phyloP scores from a whole-genome alignment of 1,139 yeast genomes.

The Cylindricascospora bacillispora region DNA sequence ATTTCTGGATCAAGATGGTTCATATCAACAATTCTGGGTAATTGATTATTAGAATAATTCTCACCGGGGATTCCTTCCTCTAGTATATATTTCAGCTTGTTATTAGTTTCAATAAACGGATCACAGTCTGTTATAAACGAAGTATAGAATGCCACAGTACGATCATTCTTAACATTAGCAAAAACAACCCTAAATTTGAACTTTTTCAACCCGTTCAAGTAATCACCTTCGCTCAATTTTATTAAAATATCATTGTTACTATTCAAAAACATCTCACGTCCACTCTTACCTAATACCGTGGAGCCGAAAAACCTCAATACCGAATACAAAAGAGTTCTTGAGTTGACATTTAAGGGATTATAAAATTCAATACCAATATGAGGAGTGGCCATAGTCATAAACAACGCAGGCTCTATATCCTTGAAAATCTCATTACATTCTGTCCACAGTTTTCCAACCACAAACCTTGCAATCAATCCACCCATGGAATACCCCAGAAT shows the following conservation, averaged over 20 bases:
- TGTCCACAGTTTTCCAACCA: slow-evolving; percentile 40
- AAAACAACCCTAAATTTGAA: slow-evolving; percentile 49
- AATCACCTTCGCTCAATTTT: slow-evolving; percentile 40
- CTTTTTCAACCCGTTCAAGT: slow-evolving; percentile 38
- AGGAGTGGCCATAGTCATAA: slow-evolving; percentile 83
- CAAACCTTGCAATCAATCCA: slow-evolving; percentile 46
- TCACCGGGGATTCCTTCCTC: slow-evolving; percentile 21
- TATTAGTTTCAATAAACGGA: slow-evolving; percentile 33
- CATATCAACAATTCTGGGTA: slow-evolving; percentile 48
- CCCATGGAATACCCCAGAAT: slow-evolving; percentile 44
- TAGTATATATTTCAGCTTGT: slow-evolving; percentile 22
- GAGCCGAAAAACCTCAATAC: slow-evolving; percentile 49
- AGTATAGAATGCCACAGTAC: slow-evolving; percentile 47
- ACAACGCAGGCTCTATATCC: slow-evolving; percentile 46
- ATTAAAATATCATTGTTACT: slow-evolving; percentile 32
- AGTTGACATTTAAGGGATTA: slow-evolving; percentile 10
- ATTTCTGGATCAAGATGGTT: slow-evolving; percentile 22
- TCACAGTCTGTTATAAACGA: slow-evolving; percentile 35
- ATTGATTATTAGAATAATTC: slow-evolving; percentile 7
- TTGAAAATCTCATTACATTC: slow-evolving; percentile 41
- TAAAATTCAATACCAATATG: slow-evolving; percentile 60
- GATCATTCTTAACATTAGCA: slow-evolving; percentile 70
- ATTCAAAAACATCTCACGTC: slow-evolving; percentile 58
- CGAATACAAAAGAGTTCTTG: slow-evolving; percentile 30
- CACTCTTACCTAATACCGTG: slow-evolving; percentile 56